A percentile compares a stretch with the other conserved stretches of the same genome.
Conservation (phyloP, 2,329 filamentous ascomycete genomes). For the Penicillium vulpinum region DNA sequence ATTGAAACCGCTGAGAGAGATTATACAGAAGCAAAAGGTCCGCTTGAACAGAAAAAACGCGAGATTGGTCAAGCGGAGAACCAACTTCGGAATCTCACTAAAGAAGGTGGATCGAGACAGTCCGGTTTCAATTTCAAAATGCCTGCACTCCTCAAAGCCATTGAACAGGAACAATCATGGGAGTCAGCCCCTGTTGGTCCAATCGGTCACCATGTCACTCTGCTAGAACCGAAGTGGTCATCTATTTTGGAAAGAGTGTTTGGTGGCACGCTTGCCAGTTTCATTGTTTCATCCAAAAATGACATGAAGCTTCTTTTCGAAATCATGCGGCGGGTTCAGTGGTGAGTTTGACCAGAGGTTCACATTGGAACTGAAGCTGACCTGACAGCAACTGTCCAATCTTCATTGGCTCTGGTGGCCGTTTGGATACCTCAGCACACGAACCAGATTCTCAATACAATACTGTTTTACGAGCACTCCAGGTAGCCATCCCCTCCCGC, state of each 20-base stretch:
- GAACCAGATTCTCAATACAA: constrained; percentile 73
- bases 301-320: constrained; percentile 70
- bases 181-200: constrained; percentile 75
- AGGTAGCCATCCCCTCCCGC: constrained; percentile 40
- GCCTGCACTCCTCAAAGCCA: constrained; percentile 63
- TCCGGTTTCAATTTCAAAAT: constrained; percentile 66
- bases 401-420: constrained; percentile 60
- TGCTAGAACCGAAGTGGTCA: constrained; percentile 80
- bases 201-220: constrained; percentile 72
- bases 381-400: constrained; percentile 54
- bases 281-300: constrained; percentile 74
- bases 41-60: constrained; percentile 47
- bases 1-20: constrained; percentile 38
- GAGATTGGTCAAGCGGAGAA: constrained; percentile 58
- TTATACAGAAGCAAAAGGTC: constrained; percentile 21
- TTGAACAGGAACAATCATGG: constrained; percentile 70
- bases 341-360: constrained; percentile 38
- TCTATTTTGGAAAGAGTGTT: constrained; percentile 76
- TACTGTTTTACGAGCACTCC: constrained; percentile 77
- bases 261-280: constrained; percentile 69
- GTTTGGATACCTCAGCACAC: constrained; percentile 61
- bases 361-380: neutral
- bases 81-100: constrained; percentile 54
- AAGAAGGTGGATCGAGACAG: constrained; percentile 60
- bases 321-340: constrained; percentile 64